phyloP scores from a whole-genome alignment of 257 asterid genomes.

The Ocimum tenuiflorum region DNA sequence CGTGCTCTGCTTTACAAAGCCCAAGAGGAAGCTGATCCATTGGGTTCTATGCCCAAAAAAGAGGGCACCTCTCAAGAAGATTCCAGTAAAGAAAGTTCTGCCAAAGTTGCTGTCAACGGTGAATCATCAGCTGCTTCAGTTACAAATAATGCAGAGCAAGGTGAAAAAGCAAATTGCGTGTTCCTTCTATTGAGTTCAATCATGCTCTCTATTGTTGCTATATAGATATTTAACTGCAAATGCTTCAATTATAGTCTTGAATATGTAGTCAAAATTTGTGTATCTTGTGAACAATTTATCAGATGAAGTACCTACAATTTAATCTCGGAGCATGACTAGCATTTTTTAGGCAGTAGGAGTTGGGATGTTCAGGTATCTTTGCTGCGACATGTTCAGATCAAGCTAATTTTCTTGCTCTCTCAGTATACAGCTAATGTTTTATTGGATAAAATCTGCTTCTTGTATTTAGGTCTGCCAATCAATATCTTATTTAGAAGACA shows the following conservation, averaged over 20 bases:
- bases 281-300: constrained; percentile 1
- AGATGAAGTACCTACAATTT: neutral
- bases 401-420: neutral
- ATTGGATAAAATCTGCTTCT: neutral
- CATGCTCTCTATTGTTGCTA: neutral
- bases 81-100: constrained; percentile 47
- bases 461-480: neutral
- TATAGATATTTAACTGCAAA: neutral
- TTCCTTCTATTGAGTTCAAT: constrained; percentile 8
- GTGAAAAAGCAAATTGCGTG: constrained; percentile 34
- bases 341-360: neutral
- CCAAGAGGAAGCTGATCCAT: constrained; percentile 88
- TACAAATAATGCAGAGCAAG: constrained; percentile 38
- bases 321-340: neutral
- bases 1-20: constrained; percentile 62
- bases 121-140: constrained; percentile 55
- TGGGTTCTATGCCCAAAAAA: constrained; percentile 69
- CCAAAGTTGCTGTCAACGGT: constrained; percentile 39
- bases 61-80: constrained; percentile 47
- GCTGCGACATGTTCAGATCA: neutral
- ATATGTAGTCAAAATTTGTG: neutral
- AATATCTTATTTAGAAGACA: neutral
- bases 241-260: neutral
- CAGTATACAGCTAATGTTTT: neutral
- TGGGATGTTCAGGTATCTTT: neutral